phyloP scores from a whole-genome alignment of 208 protist species.

The Leishmania guyanensis region DNA sequence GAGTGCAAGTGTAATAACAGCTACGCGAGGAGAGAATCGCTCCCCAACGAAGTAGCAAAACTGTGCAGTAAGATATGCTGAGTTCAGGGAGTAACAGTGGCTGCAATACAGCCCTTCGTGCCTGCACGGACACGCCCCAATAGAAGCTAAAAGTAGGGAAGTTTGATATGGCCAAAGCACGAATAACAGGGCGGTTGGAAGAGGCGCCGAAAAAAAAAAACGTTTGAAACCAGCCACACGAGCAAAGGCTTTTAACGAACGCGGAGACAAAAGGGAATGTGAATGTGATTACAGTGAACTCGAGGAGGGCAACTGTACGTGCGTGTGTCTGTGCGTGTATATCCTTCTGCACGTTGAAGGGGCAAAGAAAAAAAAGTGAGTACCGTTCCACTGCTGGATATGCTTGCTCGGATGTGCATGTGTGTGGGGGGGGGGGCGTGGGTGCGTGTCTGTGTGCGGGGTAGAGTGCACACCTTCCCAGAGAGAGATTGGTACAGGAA shows the following conservation, averaged over 20 bases:
- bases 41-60: not conserved
- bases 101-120: not conserved
- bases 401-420: not conserved
- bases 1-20: not conserved
- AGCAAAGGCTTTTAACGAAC: not conserved
- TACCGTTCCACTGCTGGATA: not conserved
- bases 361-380: not conserved
- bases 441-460: not conserved
- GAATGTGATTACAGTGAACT: not conserved
- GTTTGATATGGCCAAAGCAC: not conserved
- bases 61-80: not conserved
- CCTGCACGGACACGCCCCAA: not conserved
- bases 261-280: not conserved
- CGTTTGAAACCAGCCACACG: not conserved
- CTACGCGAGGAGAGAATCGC: not conserved
- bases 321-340: not conserved
- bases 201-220: conserved; percentile 4
- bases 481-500: not conserved
- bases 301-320: not conserved
- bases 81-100: not conserved
- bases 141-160: not conserved
- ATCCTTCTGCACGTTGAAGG: not conserved
- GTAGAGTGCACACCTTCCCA: not conserved
- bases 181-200: not conserved
- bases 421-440: no score